Percentiles rank a stretch among this genome's conserved stretches.
phyloP scores from a whole-genome alignment of 2,329 filamentous ascomycete genomes.

The Fusarium phyllophilum region DNA sequence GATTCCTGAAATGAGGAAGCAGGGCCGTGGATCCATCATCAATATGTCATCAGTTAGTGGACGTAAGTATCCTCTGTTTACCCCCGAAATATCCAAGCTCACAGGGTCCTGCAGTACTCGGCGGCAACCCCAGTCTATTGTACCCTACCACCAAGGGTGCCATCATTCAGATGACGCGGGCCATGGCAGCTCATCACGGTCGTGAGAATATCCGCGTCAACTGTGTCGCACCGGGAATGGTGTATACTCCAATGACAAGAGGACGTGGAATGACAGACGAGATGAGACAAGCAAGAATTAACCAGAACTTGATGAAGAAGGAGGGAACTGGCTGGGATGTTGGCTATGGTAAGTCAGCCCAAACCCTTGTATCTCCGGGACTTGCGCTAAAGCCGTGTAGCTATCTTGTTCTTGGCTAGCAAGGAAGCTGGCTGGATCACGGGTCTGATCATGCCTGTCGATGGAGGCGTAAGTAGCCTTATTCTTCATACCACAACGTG shows the following conservation, averaged over 20 bases:
- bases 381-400: neutral
- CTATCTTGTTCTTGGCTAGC: constrained; percentile 1
- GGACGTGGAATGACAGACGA: constrained; percentile 9
- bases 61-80: neutral
- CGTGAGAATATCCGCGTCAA: constrained; percentile 4
- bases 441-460: constrained; percentile 6
- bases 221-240: constrained; percentile 8
- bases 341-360: neutral
- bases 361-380: neutral
- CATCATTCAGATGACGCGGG: constrained; percentile 8
- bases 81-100: neutral
- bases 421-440: constrained; percentile 8
- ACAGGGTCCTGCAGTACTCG: neutral
- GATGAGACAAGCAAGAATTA: constrained; percentile 9
- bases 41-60: constrained; percentile 11
- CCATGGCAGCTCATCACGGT: constrained; percentile 5
- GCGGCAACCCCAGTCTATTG: neutral
- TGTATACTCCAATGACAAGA: constrained; percentile 6
- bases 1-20: constrained; percentile 9
- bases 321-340: constrained; percentile 12
- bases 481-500: neutral
- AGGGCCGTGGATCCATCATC: neutral
- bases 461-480: neutral
- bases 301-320: constrained; percentile 14
- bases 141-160: constrained; percentile 12